A percentile compares a stretch with the other conserved stretches of the same genome.
Conservation (phyloP, 768 basidiomycete genomes). For the Tephrocybe rancida region DNA sequence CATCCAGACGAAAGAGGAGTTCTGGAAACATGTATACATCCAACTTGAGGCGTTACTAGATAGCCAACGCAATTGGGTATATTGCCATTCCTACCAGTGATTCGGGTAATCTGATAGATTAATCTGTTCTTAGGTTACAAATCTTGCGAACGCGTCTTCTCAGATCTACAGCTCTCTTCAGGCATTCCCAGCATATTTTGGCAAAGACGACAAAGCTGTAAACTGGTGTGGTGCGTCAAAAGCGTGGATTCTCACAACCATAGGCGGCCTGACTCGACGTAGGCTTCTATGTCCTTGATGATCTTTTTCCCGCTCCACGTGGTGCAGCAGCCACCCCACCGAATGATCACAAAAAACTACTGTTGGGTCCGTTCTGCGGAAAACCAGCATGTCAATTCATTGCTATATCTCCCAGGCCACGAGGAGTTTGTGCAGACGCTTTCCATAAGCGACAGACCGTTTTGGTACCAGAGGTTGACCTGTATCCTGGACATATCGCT, state of each 20-base stretch:
- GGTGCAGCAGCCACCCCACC: conserved; percentile 13
- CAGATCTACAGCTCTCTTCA: conserved; percentile 79
- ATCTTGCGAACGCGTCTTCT: conserved; percentile 82
- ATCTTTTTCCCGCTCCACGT: conserved; percentile 58
- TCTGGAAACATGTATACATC: conserved; percentile 75
- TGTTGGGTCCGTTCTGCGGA: conserved; percentile 87
- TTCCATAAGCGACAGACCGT: conserved; percentile 59
- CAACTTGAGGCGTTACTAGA: conserved; percentile 67
- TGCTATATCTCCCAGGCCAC: conserved; percentile 50
- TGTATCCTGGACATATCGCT: conserved; percentile 91
- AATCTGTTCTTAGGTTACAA: conserved; percentile 64
- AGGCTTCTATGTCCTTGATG: conserved; percentile 87
- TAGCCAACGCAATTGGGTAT: conserved; percentile 79
- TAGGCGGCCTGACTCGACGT: conserved; percentile 8
- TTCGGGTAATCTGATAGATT: background rate
- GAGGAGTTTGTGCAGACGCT: conserved; percentile 88
- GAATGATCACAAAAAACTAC: conserved; percentile 37
- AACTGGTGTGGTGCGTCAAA: conserved; percentile 90
- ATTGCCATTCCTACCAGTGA: conserved; percentile 7
- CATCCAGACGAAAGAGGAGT: conserved; percentile 72
- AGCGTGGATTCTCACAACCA: background rate
- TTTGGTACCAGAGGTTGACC: conserved; percentile 77
- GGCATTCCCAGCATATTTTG: conserved; percentile 68
- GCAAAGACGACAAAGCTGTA: conserved; percentile 62
- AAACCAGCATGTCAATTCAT: conserved; percentile 92